Conservation (phyloP, 2,329 filamentous ascomycete species). For the Bipolaris oryzae region DNA sequence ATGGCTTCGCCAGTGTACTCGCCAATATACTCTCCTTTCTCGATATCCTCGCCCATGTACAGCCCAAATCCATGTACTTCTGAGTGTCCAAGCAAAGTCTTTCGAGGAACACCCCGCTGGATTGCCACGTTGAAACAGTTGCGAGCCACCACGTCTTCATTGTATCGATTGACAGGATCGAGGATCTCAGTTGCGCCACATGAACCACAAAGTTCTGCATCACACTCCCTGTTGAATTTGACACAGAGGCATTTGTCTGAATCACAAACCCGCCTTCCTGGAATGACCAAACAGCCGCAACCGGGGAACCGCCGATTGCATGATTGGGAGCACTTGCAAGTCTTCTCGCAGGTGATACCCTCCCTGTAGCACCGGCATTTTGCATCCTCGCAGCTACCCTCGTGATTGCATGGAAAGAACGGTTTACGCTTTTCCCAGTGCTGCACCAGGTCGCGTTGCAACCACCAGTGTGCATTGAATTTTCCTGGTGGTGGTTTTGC, state of each 20-base stretch:
- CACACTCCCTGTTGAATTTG: constrained; percentile 77
- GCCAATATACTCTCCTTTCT: constrained; percentile 73
- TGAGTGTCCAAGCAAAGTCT: constrained; percentile 72
- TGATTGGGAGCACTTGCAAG: constrained; percentile 67
- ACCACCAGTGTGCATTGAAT: constrained; percentile 29
- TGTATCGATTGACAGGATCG: constrained; percentile 69
- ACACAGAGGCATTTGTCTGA: constrained; percentile 68
- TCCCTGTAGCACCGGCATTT: constrained; percentile 67
- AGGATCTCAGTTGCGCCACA: constrained; percentile 74
- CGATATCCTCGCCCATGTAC: constrained; percentile 71
- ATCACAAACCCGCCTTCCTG: constrained; percentile 50
- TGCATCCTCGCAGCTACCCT: constrained; percentile 65
- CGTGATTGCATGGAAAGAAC: constrained; percentile 71
- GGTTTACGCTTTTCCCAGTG: constrained; percentile 63
- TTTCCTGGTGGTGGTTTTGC: constrained; percentile 16
- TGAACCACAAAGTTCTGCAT: constrained; percentile 72
- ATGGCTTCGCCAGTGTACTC: constrained; percentile 84
- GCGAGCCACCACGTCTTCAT: constrained; percentile 61
- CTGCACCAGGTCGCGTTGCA: constrained; percentile 53
- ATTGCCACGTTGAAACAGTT: constrained; percentile 75
- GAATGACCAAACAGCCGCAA: constrained; percentile 45
- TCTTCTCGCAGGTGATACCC: constrained; percentile 72
- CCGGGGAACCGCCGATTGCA: constrained; percentile 61
- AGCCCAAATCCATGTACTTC: constrained; percentile 77
- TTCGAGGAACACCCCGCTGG: constrained; percentile 70